Evolutionary conservation across 2,329 filamentous ascomycete genomes (phyloP).

Genomic region (Ophiocordyceps polyrhachis-furcata): DNA sequence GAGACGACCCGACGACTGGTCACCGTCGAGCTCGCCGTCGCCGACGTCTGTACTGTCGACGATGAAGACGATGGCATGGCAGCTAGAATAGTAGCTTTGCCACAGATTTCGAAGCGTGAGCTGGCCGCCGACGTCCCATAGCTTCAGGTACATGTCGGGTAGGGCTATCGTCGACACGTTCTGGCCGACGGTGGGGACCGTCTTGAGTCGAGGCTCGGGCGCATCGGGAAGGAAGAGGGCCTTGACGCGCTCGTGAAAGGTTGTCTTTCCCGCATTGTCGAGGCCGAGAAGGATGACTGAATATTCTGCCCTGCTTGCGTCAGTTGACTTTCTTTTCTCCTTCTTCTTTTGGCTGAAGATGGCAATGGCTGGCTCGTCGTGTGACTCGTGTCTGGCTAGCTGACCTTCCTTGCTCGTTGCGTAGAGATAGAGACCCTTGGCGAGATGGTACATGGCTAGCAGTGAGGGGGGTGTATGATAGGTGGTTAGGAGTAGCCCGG

Average conservation of each 20-base stretch:
- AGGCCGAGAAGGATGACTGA: conserved; percentile 92
- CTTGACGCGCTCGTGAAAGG: conserved; percentile 93
- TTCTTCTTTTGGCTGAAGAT: background rate
- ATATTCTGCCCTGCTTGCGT: conserved; percentile 46
- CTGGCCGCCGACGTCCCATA: conserved; percentile 97
- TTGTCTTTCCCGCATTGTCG: conserved; percentile 97
- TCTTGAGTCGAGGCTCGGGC: conserved; percentile 53
- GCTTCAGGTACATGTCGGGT: conserved; percentile 90
- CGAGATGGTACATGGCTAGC: conserved; percentile 74
- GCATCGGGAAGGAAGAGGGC: conserved; percentile 53
- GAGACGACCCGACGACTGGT: conserved; percentile 37
- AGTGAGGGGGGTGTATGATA: background rate
- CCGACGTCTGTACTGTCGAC: conserved; percentile 91
- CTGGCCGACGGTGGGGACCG: conserved; percentile 90
- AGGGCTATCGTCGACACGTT: conserved; percentile 86
- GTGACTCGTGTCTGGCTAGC: background rate
- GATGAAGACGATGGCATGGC: conserved; percentile 94
- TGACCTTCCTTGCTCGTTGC: conserved; percentile 91
- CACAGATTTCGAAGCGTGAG: conserved; percentile 74
- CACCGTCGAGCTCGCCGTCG: conserved; percentile 48
- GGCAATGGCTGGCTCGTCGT: background rate
- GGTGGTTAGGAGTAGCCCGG: background rate
- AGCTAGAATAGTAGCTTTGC: conserved; percentile 88
- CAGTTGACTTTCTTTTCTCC: background rate
- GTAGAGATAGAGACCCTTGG: conserved; percentile 85